phyloP scores from a whole-genome alignment of 192 early-diverging fungal genomes.

The Kappamyces sp. region DNA sequence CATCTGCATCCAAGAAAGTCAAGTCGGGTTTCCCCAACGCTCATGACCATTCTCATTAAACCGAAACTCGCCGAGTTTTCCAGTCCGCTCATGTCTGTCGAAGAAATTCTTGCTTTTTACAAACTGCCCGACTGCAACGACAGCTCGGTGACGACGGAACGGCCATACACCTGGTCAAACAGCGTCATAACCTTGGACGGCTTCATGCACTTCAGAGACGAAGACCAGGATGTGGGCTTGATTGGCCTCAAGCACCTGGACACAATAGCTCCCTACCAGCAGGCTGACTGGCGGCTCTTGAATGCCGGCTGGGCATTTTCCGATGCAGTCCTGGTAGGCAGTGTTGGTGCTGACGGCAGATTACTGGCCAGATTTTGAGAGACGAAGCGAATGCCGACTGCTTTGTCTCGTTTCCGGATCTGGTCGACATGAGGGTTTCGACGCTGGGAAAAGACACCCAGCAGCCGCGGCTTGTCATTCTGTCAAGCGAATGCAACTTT shows the following conservation, averaged over 20 bases:
- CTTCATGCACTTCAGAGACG: constrained; percentile 24
- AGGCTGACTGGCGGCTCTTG: constrained; percentile 32
- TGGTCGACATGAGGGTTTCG: constrained; percentile 17
- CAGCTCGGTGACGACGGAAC: background rate
- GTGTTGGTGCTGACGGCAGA: too few species aligned
- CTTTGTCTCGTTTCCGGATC: constrained; percentile 21
- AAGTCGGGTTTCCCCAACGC: background rate
- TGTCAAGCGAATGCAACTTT: constrained; percentile 14
- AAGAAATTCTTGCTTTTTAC: constrained; percentile 28
- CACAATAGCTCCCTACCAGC: constrained; percentile 11
- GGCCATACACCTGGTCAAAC: constrained; percentile 34
- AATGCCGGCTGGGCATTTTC: constrained; percentile 35
- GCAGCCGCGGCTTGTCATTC: constrained; percentile 20
- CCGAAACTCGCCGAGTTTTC: constrained; percentile 23
- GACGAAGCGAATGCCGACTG: constrained; percentile 21
- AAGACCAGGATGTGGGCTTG: background rate
- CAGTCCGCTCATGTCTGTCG: constrained; percentile 20
- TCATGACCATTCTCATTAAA: constrained; percentile 2
- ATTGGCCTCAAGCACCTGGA: constrained; percentile 22
- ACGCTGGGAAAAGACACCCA: constrained; percentile 10
- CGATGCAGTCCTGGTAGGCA: constrained; percentile 29
- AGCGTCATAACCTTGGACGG: constrained; percentile 27
- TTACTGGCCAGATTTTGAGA: constrained; percentile 21
- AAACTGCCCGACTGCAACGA: constrained; percentile 1
- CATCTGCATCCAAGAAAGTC: background rate